Evolutionary conservation across 371 early-diverging fungal species (phyloP).

Genomic region (Mortierella sp.): DNA sequence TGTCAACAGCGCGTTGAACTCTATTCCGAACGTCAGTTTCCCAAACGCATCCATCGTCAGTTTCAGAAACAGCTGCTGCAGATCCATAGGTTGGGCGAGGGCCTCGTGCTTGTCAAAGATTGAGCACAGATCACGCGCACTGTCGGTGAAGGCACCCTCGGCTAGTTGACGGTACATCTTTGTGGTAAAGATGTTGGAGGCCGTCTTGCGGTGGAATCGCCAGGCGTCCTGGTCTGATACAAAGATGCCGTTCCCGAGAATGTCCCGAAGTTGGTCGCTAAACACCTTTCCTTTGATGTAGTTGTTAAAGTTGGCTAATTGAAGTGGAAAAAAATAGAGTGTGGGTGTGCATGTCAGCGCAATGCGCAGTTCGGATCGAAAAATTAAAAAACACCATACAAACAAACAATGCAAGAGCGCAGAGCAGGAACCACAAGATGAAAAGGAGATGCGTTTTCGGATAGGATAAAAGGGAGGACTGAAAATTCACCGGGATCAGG

Average conservation of each 20-base stretch:
- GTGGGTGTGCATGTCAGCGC: neutral
- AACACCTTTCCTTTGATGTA: slow-evolving; percentile 39
- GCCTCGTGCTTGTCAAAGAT: neutral
- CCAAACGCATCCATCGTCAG: slow-evolving; percentile 49
- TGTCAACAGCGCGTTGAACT: slow-evolving; percentile 21
- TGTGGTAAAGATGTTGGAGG: slow-evolving; percentile 76
- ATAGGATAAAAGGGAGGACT: neutral
- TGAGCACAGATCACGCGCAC: neutral
- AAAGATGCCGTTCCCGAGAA: slow-evolving; percentile 63
- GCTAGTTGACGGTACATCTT: slow-evolving; percentile 73
- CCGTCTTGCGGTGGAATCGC: slow-evolving; percentile 75
- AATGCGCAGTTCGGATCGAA: neutral
- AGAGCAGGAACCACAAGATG: too few relatives aligned
- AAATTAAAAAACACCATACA: neutral
- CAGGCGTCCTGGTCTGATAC: slow-evolving; percentile 65
- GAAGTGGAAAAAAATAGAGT: neutral
- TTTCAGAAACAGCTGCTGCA: slow-evolving; percentile 36
- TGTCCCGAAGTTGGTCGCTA: slow-evolving; percentile 15
- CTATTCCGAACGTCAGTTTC: slow-evolving; percentile 48
- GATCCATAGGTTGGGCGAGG: slow-evolving; percentile 43
- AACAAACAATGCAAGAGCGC: too few relatives aligned
- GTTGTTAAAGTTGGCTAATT: slow-evolving; percentile 37
- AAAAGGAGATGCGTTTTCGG: too few relatives aligned
- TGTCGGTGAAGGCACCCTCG: slow-evolving; percentile 12
- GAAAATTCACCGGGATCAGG: neutral